A percentile compares a stretch with the other conserved stretches of the same genome.
These are phyloP conservation scores for Sphagnum magellanicum DNA, from an alignment of 228 moss, liverwort and hornwort genomes.

Conservation along the genomic window DNA sequence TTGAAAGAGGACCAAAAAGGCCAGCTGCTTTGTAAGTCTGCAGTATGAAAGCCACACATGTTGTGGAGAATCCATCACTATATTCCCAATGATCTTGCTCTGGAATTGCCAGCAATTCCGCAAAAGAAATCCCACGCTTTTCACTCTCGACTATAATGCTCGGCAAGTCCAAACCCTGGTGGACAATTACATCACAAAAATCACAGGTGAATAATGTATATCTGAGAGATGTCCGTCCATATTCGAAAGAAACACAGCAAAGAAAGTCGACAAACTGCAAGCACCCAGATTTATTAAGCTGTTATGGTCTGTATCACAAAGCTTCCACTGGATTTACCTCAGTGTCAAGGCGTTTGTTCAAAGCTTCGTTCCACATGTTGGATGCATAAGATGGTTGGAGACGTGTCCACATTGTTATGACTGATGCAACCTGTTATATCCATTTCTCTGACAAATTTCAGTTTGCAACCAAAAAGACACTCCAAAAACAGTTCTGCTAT, in stretches of 20 bases:
- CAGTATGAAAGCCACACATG: slow-evolving; percentile 57
- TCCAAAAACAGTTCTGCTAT: no score
- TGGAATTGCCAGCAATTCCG: slow-evolving; percentile 47
- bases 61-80: slow-evolving; percentile 56
- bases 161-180: slow-evolving; percentile 52
- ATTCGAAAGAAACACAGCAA: not conserved
- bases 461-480: not conserved
- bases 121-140: slow-evolving; percentile 45
- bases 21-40: slow-evolving; percentile 62
- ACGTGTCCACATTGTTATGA: slow-evolving; percentile 69
- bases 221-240: not conserved
- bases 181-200: not conserved
- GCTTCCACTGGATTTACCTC: slow-evolving; percentile 13
- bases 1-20: slow-evolving; percentile 30
- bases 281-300: not conserved
- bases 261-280: not conserved
- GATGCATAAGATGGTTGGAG: slow-evolving; percentile 64
- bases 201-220: not conserved
- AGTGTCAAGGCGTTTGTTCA: slow-evolving; percentile 69
- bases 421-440: slow-evolving; percentile 38
- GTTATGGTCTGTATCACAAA: not conserved
- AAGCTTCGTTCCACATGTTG: slow-evolving; percentile 76
- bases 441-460: not conserved
- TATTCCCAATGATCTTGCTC: slow-evolving; percentile 64
- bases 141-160: slow-evolving; percentile 43